Evolutionary conservation across 176 grass and related monocot genomes (phyloP), one percentile per base, ranked within the genome.

Genomic region (Chrysopogon serrulatus): DNA sequence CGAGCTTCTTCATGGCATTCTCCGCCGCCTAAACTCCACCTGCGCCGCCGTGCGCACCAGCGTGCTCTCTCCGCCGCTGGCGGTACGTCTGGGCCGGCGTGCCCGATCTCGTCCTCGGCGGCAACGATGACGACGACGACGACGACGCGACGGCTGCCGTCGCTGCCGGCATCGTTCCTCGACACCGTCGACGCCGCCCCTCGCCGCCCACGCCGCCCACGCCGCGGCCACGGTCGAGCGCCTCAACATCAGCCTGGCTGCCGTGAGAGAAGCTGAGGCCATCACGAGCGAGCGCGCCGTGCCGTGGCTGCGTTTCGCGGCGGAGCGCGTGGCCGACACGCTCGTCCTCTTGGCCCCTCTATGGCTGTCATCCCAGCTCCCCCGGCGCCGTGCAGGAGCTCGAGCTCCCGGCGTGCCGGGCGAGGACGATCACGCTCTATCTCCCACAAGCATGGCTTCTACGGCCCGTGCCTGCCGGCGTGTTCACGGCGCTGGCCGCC

Each of bases 371-470:
- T 51, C 48, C 18, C 6, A 0, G 6, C 1, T 1, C 48, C 1
- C 1, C 48, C 48, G 48, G 2, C 17, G 5, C 6, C 48, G 18
- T 2, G 48, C 18, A 9, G 37, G 37, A 42, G 23, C 67, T 70
- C 36, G 67, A 70, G 67, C 67, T 70, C 11, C 67, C 67, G 4
- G 1, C 11, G 37, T 70, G 35, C 4, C 5, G 12, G 15, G 40
- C n/a, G 0, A 71, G 13, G 13, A 6, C 11, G 0, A 27, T 71
- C 12, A 0, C 0, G 0, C 59, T 79, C 26, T 2, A 1, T 0
- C 21, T 56, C 53, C 21, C 3, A 39, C 3, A 6, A 3, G 6
- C 36, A 6, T 39, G 24, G 12, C 2, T 3, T n/a, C 14, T 32
- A 0, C 70, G 27, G 7, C 27, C 43, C n/a, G n/a, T 1, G 9